Conservation (phyloP, 2,329 filamentous ascomycete genomes). For the Sporothrix protearum region DNA sequence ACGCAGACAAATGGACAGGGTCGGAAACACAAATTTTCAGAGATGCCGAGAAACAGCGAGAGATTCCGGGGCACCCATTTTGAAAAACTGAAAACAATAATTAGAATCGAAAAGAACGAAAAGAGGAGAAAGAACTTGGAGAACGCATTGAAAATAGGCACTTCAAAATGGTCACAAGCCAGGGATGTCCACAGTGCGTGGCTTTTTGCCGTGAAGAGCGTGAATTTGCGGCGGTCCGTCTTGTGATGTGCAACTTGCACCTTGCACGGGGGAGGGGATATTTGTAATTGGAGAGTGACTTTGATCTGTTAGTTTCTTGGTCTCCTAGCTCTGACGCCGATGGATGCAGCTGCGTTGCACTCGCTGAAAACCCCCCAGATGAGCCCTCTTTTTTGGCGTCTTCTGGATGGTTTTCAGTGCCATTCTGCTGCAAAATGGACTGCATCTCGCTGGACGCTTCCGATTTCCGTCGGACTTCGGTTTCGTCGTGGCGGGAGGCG, state of each 20-base stretch:
- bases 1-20: background rate
- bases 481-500: background rate
- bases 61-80: background rate
- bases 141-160: background rate
- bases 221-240: background rate
- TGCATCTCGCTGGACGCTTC: background rate
- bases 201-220: background rate
- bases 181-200: background rate
- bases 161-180: background rate
- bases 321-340: conserved; percentile 1
- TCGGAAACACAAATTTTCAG: background rate
- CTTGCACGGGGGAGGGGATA: too few species aligned
- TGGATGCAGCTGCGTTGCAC: conserved; percentile 8
- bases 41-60: conserved; percentile 3
- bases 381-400: background rate
- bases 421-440: too few species aligned
- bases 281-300: background rate
- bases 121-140: background rate
- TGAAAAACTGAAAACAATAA: too few species aligned
- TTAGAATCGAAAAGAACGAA: too few species aligned
- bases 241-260: background rate
- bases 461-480: conserved; percentile 11
- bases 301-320: background rate
- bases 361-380: background rate
- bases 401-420: background rate